phyloP scores from a whole-genome alignment of 2,329 filamentous ascomycete genomes.

The Arthrobotrys megalospora region DNA sequence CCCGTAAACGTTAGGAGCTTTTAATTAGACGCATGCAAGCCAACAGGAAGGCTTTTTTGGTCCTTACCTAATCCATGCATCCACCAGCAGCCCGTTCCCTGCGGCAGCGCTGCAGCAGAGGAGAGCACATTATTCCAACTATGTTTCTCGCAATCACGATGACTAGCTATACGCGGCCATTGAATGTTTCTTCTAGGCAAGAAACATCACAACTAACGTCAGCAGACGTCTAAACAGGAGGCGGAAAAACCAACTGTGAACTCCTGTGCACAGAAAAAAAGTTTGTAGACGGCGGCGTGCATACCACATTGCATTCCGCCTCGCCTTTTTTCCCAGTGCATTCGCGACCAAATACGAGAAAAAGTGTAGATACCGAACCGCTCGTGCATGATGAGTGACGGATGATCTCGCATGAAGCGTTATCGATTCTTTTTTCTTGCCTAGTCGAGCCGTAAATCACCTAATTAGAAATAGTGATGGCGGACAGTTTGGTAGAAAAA shows the following conservation, averaged over 20 bases:
- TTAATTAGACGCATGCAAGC: constrained; percentile 60
- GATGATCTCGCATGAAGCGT: constrained; percentile 57
- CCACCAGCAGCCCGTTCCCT: constrained; percentile 21
- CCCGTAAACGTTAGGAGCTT: constrained; percentile 48
- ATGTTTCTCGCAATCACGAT: not conserved
- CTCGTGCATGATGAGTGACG: constrained; percentile 60
- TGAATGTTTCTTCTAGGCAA: constrained; percentile 26
- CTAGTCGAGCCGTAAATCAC: constrained; percentile 21
- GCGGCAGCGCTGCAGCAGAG: constrained; percentile 22
- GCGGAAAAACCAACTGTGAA: not conserved
- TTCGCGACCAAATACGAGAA: constrained; percentile 38
- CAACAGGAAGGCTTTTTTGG: constrained; percentile 51
- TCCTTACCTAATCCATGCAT: constrained; percentile 54
- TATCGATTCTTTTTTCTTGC: constrained; percentile 34
- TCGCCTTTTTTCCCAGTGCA: constrained; percentile 44
- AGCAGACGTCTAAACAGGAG: constrained; percentile 37
- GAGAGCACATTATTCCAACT: constrained; percentile 10
- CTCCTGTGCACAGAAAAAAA: constrained; percentile 24
- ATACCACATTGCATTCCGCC: constrained; percentile 46
- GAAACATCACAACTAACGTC: constrained; percentile 39
- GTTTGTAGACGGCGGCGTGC: constrained; percentile 4
- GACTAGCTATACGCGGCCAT: constrained; percentile 19
- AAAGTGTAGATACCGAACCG: constrained; percentile 41
- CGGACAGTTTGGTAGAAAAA: constrained; percentile 33
- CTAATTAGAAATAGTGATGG: constrained; percentile 49